Evolutionary conservation across 2,329 filamentous ascomycete species (phyloP), one percentile per base, ranked within the genome.

Genomic region (Fusarium oxysporum): DNA sequence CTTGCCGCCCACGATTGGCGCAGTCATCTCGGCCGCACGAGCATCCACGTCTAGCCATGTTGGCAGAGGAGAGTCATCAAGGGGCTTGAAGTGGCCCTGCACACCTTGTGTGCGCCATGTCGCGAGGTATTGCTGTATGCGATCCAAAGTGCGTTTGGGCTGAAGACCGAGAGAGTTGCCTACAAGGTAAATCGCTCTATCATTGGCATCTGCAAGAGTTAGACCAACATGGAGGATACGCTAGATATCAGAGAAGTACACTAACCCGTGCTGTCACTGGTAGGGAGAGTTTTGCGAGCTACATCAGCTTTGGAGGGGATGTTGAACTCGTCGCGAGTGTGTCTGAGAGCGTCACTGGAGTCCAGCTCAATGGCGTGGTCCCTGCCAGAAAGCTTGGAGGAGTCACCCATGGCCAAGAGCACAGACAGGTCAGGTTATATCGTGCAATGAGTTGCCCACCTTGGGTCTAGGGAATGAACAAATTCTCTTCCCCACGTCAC

Each of bases 81-180:
- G 86, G 3, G 89, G 83, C 19, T 88, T 89, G 82, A 96, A 96
- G 83, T 97, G 94, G 3, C 93, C 94, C 56, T 92, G 90, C 19
- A 97, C 94, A 28, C 91, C 94, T 75, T 95, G 92, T 1, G 90
- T 91, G 3, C 91, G 91, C 94, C 94, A 97, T 14, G 93, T 93
- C 53, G 91, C 86, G 6, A 96, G 87, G 76, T 95, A 93, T 32
- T 89, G 86, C 61, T 90, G 85, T 68, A 96, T 85, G 53, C 87
- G 85, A 4, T 89, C 90, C 33, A 86, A 86, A n/a, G 80, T 82
- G 60, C 80, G 79, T 64, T 86, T 88, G 45, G 94, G 93, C 79
- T 96, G 94, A 19, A 95, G 87, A 45, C 94, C 94, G 4, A 97
- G 86, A 0, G 93, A 96, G 83, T 97, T 96, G 62, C 94, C 94